phyloP scores from a whole-genome alignment of 345 rosid species.

The Salix caprea region DNA sequence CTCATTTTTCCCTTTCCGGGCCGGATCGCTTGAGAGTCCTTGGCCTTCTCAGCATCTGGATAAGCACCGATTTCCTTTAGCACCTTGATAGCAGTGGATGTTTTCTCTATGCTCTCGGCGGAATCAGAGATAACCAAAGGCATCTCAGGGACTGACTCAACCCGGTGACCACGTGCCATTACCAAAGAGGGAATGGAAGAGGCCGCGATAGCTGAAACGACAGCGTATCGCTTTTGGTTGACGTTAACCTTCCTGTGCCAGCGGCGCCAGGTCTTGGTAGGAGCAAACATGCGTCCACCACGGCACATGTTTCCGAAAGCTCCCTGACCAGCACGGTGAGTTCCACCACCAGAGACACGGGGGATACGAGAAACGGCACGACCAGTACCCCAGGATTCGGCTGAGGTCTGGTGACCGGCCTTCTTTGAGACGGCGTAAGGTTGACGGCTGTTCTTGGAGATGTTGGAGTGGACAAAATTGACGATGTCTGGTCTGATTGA shows the following conservation, averaged over 20 bases:
- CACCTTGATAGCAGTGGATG: slow-evolving; percentile 71
- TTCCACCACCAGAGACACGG: slow-evolving; percentile 98
- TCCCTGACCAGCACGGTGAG: slow-evolving; percentile 99
- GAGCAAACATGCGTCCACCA: slow-evolving; percentile 99
- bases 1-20: slow-evolving; percentile 91
- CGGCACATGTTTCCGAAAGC: slow-evolving; percentile 99
- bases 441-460: slow-evolving; percentile 84
- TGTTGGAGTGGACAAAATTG: slow-evolving; percentile 58
- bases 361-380: slow-evolving; percentile 99
- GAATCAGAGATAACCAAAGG: slow-evolving; percentile 77
- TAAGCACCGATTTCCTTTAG: slow-evolving; percentile 84
- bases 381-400: slow-evolving; percentile 99
- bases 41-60: slow-evolving; percentile 82
- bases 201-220: slow-evolving; percentile 93
- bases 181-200: slow-evolving; percentile 82
- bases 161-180: slow-evolving; percentile 87
- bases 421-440: slow-evolving; percentile 90
- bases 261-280: slow-evolving; percentile 93
- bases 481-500: slow-evolving; percentile 85
- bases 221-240: slow-evolving; percentile 81
- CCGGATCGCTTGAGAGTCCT: slow-evolving; percentile 80
- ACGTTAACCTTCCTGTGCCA: slow-evolving; percentile 93
- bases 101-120: slow-evolving; percentile 69
- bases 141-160: slow-evolving; percentile 83
- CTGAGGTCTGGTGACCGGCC: slow-evolving; percentile 99